Percentiles rank a stretch among this genome's conserved stretches.
These are phyloP conservation scores for Pleurotus salmoneostramineus DNA, from an alignment of 768 basidiomycete species.

Conservation along the genomic window DNA sequence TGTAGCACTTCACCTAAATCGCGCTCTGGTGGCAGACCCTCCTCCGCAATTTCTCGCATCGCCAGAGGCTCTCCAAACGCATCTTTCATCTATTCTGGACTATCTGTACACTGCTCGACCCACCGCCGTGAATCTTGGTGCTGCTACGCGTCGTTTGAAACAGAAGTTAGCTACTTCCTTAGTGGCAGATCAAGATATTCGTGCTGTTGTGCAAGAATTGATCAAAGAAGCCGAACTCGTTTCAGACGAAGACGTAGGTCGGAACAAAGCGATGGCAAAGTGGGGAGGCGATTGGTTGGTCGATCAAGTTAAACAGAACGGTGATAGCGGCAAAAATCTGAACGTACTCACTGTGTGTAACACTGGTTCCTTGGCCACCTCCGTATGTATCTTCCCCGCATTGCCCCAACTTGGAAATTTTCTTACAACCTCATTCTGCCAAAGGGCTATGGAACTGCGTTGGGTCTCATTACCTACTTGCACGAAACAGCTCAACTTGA, in stretches of 20 bases:
- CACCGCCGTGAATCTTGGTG: slow-evolving; percentile 93
- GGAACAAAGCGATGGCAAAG: slow-evolving; percentile 83
- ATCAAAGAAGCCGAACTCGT: slow-evolving; percentile 69
- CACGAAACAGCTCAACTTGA: slow-evolving; percentile 74
- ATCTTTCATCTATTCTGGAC: slow-evolving; percentile 59
- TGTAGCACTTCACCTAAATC: slow-evolving; percentile 60
- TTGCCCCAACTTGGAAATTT: neutral
- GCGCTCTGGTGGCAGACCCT: slow-evolving; percentile 41
- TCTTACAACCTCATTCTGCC: slow-evolving; percentile 4
- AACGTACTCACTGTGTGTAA: slow-evolving; percentile 95
- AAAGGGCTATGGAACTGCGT: slow-evolving; percentile 94
- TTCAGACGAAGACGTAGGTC: slow-evolving; percentile 82
- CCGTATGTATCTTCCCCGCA: slow-evolving; percentile 44
- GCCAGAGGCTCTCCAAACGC: slow-evolving; percentile 41
- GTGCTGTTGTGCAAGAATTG: slow-evolving; percentile 51
- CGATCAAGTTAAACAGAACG: slow-evolving; percentile 35
- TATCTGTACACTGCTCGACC: slow-evolving; percentile 87
- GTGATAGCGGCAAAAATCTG: slow-evolving; percentile 40
- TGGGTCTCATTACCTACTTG: slow-evolving; percentile 90
- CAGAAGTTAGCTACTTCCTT: slow-evolving; percentile 40
- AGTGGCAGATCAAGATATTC: slow-evolving; percentile 39
- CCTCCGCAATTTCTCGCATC: slow-evolving; percentile 55
- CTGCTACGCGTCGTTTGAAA: slow-evolving; percentile 72
- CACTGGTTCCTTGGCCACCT: slow-evolving; percentile 94
- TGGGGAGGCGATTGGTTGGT: slow-evolving; percentile 86